Percentiles rank a stretch among this genome's conserved stretches.
phyloP scores from a whole-genome alignment of 441 rosid species.

The Daphne laureola region DNA sequence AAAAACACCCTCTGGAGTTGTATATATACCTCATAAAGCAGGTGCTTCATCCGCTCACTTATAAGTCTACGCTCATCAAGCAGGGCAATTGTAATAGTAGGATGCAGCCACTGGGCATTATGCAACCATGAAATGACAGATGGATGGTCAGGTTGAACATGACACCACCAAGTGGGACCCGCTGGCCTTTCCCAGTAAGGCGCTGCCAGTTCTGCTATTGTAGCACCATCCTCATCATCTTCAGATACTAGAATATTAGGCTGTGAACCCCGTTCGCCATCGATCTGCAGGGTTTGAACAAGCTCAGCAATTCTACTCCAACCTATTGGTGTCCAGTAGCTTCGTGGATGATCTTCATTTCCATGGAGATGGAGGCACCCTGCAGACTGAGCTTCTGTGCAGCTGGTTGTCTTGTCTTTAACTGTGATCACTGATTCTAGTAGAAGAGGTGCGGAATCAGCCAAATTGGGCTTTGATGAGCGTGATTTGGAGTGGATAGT shows the following conservation, averaged over 20 bases:
- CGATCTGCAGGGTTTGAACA: conserved; percentile 54
- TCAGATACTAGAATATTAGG: conserved; percentile 11
- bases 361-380: conserved; percentile 20
- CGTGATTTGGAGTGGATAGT: too few species aligned
- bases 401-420: too few species aligned
- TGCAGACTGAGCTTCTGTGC: too few species aligned
- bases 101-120: conserved; percentile 87
- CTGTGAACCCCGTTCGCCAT: conserved; percentile 55
- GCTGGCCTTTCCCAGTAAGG: conserved; percentile 93
- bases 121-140: conserved; percentile 57
- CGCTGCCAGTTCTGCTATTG: conserved; percentile 85
- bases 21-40: conserved; percentile 65
- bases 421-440: conserved; percentile 19
- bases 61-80: conserved; percentile 79
- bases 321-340: conserved; percentile 85
- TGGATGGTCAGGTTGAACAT: conserved; percentile 57
- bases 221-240: conserved; percentile 51
- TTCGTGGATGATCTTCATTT: conserved; percentile 30
- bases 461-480: too few species aligned
- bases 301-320: conserved; percentile 84
- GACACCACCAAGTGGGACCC: conserved; percentile 97
- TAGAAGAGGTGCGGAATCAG: too few species aligned
- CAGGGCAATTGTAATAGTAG: conserved; percentile 84
- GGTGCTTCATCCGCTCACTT: conserved; percentile 91
- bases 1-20: too few species aligned